Base-by-base conservation (phyloP, 257 asterid species). In the Solanum medicagineum region DNA sequence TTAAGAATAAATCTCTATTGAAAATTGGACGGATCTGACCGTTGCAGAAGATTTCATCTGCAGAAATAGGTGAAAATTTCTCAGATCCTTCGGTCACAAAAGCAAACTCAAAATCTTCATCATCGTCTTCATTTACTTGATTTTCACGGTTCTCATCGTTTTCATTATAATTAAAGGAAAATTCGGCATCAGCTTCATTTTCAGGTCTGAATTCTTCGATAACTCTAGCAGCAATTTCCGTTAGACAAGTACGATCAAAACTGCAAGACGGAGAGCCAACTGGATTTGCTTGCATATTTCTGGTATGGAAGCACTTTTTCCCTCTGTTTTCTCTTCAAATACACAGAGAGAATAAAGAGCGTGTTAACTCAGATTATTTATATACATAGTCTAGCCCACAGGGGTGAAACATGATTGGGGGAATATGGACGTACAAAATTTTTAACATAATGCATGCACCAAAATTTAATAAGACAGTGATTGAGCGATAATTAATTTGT, bases 21-120 rank as follows among this genome's bases (percentile, higher is more conserved):
- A 92, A 93, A 80, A 93, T 81, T 1, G 97, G 92, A 16, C 94
- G 93, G 88, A 94, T 93, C 92, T 89, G 93, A 24, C 97, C 96
- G 91, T 94, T 88, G 77, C 71, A 88, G 92, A 92, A 93, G 84
- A 93, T 89, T 77, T 94, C 95, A 14, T 93, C 97, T 1, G 91
- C 92, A 24, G 92, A 73, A 40, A 88, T 60, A 1, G 87, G 85
- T 0, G 89, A 81, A 10, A 79, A 40, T 45, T 70, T 26, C 42
- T 60, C 65, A 5, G 84, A 51, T 13, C 83, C 89, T 29, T 5
- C 54, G 1, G 75, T 44, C 51, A 77, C 83, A 63, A 86, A 84
- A 3, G 90, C 84, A 73, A 90, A 90, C 44, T 90, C 93, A 74
- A 86, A 89, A 10, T 55, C 88, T 0, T 29, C 90, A 1, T 77